Conservation (phyloP, 352 stramenopile genomes). For the Phytophthora gonapodyides region DNA sequence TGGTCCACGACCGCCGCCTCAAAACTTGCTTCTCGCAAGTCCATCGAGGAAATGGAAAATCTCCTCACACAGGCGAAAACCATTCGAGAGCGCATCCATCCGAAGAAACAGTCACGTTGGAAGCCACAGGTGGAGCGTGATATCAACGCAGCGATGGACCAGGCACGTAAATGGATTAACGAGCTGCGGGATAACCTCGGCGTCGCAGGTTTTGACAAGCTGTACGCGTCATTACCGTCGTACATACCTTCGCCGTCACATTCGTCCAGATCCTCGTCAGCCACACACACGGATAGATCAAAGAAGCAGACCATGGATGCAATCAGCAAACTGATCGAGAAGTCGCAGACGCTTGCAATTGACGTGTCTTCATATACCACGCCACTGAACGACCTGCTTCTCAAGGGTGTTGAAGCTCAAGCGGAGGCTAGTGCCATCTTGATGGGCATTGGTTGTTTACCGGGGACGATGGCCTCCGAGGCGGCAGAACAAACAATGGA, state of each 20-base stretch:
- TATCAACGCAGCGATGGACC: conserved; percentile 72
- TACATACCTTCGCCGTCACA: conserved; percentile 34
- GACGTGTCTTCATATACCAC: conserved; percentile 72
- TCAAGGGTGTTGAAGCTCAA: conserved; percentile 49
- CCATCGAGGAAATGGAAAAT: conserved; percentile 70
- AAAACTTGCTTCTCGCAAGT: conserved; percentile 61
- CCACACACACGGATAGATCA: conserved; percentile 34
- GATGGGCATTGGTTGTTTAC: conserved; percentile 55
- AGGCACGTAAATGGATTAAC: conserved; percentile 73
- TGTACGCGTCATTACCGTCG: conserved; percentile 46
- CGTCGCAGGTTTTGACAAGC: conserved; percentile 58
- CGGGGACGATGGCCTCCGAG: conserved; percentile 15
- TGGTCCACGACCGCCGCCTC: conserved; percentile 64
- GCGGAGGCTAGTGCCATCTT: conserved; percentile 59
- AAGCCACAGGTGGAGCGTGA: conserved; percentile 84
- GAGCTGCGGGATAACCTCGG: conserved; percentile 78
- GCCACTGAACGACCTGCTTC: conserved; percentile 60
- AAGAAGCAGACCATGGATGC: conserved; percentile 73
- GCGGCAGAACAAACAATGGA: conserved; percentile 6
- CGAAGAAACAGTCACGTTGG: conserved; percentile 82
- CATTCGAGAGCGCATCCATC: conserved; percentile 72
- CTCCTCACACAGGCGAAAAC: conserved; percentile 62
- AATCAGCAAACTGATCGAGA: conserved; percentile 69
- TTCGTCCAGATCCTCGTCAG: conserved; percentile 28
- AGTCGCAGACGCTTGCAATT: conserved; percentile 59